Evolutionary conservation across 2,329 filamentous ascomycete genomes (phyloP), one percentile per base, ranked within the genome.

Genomic region (Colletotrichum sp.): DNA sequence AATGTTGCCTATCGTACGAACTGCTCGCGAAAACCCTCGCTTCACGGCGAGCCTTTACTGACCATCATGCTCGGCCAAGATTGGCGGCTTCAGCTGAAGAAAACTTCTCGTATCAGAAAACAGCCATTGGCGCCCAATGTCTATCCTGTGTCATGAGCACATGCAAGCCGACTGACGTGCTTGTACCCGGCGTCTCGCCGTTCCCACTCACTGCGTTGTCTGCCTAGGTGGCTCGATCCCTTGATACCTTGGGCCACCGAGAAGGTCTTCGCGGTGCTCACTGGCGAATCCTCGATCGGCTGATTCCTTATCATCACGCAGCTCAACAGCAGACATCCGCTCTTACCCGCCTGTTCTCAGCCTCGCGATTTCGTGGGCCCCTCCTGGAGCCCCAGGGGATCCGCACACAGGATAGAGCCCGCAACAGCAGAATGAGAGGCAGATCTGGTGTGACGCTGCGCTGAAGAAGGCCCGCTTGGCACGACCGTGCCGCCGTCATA

Each of bases 381-480:
- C 28, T 76, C 24, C 24, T 52, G 57, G 32, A 26, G 24, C 48
- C 44, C 70, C 28, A 64, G 44, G 24, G 72, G 71, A 39, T 74
- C 72, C 59, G 59, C 65, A 52, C 65, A 65, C 65, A 28, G 44
- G 30, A 30, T 34, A 69, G 34, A 73, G 64, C 36, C 39, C 15
- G 34, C 59, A 55, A 65, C 32, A 65, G 34, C 13, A 66, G 59
- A 74, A 74, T 32, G 48, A 72, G 64, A 26, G 59, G 16, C 34
- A 60, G 74, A 66, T 73, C 64, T 74, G 72, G 63, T 74, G 34
- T 55, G 65, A 74, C 74, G 59, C 70, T 66, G 60, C 65, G 74
- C 59, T 76, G 74, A 76, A 76, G 74, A 76, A 76, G 62, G 30
- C 22, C 36, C 28, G 30, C 64, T 73, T 76, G 70, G 64, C 74